A percentile compares a stretch with the other conserved stretches of the same genome.
Conservation (phyloP, 2,329 filamentous ascomycete species). For the Monosporascus cannonballus region DNA sequence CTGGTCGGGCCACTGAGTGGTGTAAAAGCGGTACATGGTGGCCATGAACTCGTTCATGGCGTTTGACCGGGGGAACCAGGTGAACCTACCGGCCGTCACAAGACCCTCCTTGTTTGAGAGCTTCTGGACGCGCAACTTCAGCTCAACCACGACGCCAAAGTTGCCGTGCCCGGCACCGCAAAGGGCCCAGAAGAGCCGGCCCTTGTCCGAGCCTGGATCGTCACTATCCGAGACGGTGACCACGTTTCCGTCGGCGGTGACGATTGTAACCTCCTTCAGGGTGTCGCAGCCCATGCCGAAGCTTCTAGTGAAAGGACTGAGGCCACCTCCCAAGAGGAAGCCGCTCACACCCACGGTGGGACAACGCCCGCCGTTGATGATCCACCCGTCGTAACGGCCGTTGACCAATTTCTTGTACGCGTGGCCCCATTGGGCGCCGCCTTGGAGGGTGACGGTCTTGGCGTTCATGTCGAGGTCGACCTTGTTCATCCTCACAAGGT, state of each 20-base stretch:
- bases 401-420: constrained; percentile 25
- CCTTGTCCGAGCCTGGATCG: constrained; percentile 13
- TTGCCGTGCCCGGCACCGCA: constrained; percentile 34
- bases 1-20: constrained; percentile 15
- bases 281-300: constrained; percentile 32
- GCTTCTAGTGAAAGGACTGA: constrained; percentile 27
- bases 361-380: constrained; percentile 27
- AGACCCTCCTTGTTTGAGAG: constrained; percentile 1
- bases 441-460: constrained; percentile 16
- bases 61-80: constrained; percentile 7
- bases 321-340: constrained; percentile 32
- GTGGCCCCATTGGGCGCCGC: constrained; percentile 25
- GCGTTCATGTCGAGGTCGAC: constrained; percentile 15
- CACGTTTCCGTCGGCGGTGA: constrained; percentile 21
- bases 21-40: constrained; percentile 22
- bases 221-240: constrained; percentile 13
- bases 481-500: constrained; percentile 23
- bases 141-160: constrained; percentile 30
- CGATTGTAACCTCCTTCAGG: constrained; percentile 27
- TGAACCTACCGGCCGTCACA: constrained; percentile 21
- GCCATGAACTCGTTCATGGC: neutral
- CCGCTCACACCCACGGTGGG: constrained; percentile 32
- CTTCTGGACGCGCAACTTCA: constrained; percentile 21
- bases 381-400: constrained; percentile 10
- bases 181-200: constrained; percentile 32